These are phyloP conservation scores for Ramaria sp. DNA, from an alignment of 768 basidiomycete genomes.

Conservation along the genomic window DNA sequence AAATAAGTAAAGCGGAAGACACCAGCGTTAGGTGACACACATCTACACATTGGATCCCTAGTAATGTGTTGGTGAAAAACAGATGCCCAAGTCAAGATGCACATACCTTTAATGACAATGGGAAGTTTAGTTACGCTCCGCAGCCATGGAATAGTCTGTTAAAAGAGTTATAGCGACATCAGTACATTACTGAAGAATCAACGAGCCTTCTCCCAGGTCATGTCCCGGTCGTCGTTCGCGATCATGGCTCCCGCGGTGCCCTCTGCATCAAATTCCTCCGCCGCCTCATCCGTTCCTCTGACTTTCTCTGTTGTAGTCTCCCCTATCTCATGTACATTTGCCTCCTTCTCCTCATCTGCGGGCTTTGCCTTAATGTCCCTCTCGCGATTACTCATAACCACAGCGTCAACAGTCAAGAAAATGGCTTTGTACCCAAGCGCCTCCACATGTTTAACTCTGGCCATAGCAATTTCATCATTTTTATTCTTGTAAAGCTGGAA, in stretches of 20 bases:
- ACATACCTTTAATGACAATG: constrained; percentile 61
- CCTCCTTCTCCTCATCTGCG: constrained; percentile 43
- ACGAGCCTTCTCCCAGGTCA: constrained; percentile 65
- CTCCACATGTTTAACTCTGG: constrained; percentile 62
- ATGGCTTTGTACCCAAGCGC: constrained; percentile 75
- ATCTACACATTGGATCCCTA: constrained; percentile 68
- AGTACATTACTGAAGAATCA: background rate
- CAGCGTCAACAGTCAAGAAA: constrained; percentile 85
- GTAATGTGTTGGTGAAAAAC: constrained; percentile 10
- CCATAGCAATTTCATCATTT: constrained; percentile 53
- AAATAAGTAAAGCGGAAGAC: constrained; percentile 16
- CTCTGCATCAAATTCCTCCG: constrained; percentile 34
- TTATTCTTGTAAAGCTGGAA: constrained; percentile 84
- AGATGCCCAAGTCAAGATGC: background rate
- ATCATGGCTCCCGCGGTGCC: constrained; percentile 55
- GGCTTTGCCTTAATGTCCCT: constrained; percentile 50
- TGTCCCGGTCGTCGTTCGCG: constrained; percentile 56
- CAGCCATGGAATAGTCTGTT: constrained; percentile 68
- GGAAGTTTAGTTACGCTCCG: constrained; percentile 59
- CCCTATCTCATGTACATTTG: constrained; percentile 15
- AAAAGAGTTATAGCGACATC: background rate
- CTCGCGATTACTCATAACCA: constrained; percentile 76
- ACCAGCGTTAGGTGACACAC: constrained; percentile 27
- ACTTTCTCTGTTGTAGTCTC: constrained; percentile 16
- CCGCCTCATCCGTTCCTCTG: constrained; percentile 23